Conservation (phyloP, 331 rosid species). For the Cydonia oblonga region DNA sequence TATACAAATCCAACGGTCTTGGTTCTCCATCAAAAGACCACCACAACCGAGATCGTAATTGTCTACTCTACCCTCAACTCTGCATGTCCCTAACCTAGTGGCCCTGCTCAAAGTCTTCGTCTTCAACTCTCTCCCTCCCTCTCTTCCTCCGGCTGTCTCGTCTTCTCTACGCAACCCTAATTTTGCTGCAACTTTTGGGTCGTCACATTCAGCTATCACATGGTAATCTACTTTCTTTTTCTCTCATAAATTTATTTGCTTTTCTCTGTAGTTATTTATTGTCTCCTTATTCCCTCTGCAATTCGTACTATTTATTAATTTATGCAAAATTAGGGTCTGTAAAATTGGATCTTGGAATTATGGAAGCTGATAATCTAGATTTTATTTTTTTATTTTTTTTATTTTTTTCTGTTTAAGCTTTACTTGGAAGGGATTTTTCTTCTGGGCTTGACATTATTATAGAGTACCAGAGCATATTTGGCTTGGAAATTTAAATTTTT, state of each 20-base stretch:
- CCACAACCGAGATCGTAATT: background rate
- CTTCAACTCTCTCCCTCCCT: background rate
- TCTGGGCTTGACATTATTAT: background rate
- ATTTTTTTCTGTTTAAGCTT: background rate
- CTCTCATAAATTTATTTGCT: background rate
- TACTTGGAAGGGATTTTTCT: background rate
- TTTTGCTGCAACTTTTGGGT: background rate
- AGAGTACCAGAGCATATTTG: background rate
- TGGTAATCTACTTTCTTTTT: slow-evolving; percentile 1
- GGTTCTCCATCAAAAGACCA: background rate
- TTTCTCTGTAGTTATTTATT: too few relatives aligned
- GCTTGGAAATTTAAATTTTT: background rate
- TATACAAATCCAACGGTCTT: background rate
- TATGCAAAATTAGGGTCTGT: background rate
- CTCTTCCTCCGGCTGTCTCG: background rate
- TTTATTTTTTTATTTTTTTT: too few relatives aligned
- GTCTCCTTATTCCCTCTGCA: background rate
- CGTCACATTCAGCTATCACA: background rate
- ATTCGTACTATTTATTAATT: background rate
- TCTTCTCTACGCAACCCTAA: background rate
- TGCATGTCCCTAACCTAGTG: background rate
- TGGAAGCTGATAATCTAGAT: background rate
- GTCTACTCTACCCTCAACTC: background rate
- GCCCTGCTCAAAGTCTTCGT: background rate
- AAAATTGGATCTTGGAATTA: background rate